A percentile compares a stretch with the other conserved stretches of the same genome.
These are phyloP conservation scores for Colletotrichum noveboracense DNA, from an alignment of 2,329 filamentous ascomycete genomes.

Conservation along the genomic window DNA sequence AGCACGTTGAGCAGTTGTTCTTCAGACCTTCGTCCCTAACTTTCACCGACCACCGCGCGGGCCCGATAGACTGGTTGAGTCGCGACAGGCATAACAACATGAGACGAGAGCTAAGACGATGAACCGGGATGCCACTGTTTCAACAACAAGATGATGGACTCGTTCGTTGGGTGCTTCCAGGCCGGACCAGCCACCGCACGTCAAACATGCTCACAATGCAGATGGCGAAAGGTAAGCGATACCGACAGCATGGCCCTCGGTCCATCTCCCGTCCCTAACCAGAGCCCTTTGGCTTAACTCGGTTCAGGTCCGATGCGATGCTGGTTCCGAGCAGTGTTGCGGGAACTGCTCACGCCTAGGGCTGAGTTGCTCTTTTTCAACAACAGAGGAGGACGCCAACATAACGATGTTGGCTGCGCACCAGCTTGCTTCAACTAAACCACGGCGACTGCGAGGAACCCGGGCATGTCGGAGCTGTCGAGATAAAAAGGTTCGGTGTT, in stretches of 20 bases:
- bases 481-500: slow-evolving; percentile 28
- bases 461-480: slow-evolving; percentile 32
- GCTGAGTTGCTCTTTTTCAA: slow-evolving; percentile 36
- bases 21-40: not conserved
- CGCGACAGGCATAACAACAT: not conserved
- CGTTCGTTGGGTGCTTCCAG: slow-evolving; percentile 24
- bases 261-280: not conserved
- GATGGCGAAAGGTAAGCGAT: slow-evolving; percentile 24
- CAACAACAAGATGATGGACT: slow-evolving; percentile 20
- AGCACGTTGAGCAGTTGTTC: not conserved
- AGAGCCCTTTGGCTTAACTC: not conserved
- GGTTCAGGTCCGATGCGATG: slow-evolving; percentile 33
- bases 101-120: slow-evolving; percentile 3
- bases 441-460: slow-evolving; percentile 20
- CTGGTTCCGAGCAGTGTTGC: slow-evolving; percentile 29
- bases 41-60: not conserved
- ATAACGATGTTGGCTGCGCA: slow-evolving; percentile 16
- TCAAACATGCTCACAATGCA: slow-evolving; percentile 29
- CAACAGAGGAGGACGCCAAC: not conserved
- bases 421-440: not conserved
- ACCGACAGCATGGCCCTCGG: not conserved
- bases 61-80: not conserved
- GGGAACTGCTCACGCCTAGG: slow-evolving; percentile 37
- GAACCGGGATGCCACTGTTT: slow-evolving; percentile 2
- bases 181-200: slow-evolving; percentile 13